Percentiles rank a stretch among this genome's conserved stretches.
Conservation (phyloP, 345 rosid species). For the Salix brachista region DNA sequence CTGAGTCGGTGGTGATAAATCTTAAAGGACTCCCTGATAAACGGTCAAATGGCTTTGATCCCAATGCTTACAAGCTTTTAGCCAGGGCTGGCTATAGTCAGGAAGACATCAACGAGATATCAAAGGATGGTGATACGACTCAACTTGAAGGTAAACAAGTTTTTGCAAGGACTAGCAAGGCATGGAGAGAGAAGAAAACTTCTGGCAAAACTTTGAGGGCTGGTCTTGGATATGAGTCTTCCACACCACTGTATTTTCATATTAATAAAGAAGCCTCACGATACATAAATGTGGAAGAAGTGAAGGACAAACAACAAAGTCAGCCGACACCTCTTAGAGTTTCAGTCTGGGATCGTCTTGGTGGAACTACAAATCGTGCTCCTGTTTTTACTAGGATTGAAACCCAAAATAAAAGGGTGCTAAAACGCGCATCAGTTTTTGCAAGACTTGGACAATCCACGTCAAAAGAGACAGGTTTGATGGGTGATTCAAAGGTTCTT, state of each 20-base stretch:
- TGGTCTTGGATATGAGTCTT: background rate
- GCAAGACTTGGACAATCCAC: background rate
- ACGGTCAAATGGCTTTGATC: background rate
- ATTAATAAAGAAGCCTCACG: background rate
- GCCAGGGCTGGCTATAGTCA: background rate
- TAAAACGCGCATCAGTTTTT: background rate
- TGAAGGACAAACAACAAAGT: background rate
- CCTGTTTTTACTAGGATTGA: too few relatives aligned
- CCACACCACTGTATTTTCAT: background rate
- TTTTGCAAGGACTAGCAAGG: background rate
- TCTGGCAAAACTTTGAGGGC: background rate
- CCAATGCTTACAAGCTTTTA: conserved; percentile 4
- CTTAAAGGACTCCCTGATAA: background rate
- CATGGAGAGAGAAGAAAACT: background rate
- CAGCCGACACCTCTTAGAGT: background rate
- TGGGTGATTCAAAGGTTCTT: too few relatives aligned
- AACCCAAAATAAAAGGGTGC: background rate
- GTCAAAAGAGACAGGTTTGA: too few relatives aligned
- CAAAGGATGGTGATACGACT: background rate
- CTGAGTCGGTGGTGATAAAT: background rate
- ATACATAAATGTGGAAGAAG: background rate
- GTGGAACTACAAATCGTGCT: background rate
- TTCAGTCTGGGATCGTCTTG: background rate
- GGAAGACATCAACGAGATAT: background rate
- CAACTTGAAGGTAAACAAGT: background rate